A percentile compares a stretch with the other conserved stretches of the same genome.
Evolutionary conservation across 2,329 filamentous ascomycete species (phyloP).

Genomic region (Fusarium pseudograminearum): DNA sequence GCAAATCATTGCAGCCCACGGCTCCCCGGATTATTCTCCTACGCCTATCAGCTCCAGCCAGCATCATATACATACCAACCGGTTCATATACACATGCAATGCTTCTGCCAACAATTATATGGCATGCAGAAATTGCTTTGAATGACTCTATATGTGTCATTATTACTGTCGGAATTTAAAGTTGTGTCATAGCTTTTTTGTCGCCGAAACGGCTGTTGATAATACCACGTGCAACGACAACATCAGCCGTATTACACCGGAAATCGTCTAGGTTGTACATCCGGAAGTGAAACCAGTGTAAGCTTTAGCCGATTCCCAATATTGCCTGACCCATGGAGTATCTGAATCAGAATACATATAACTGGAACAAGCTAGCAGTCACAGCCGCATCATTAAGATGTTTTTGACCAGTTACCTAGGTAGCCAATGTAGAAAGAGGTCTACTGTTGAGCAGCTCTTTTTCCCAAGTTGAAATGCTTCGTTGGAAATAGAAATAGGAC

Average conservation of each 20-base stretch:
- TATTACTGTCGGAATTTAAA: background rate
- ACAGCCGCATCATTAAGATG: background rate
- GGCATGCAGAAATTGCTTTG: background rate
- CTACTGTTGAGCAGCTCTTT: too few species aligned
- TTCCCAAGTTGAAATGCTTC: too few species aligned
- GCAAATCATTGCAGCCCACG: conserved; percentile 39
- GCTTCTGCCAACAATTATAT: background rate
- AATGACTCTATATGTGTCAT: background rate
- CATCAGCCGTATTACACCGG: conserved; percentile 4
- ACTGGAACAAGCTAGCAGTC: background rate
- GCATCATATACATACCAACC: conserved; percentile 23
- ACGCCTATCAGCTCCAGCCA: conserved; percentile 18
- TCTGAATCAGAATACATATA: background rate
- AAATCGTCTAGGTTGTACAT: conserved; percentile 6
- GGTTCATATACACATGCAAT: background rate
- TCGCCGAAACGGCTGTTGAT: background rate
- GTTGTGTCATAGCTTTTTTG: conserved; percentile 2
- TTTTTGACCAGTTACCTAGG: background rate
- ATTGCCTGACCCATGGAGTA: background rate
- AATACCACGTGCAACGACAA: conserved; percentile 5
- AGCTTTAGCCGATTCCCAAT: background rate
- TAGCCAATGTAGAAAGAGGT: background rate
- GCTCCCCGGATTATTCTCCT: conserved; percentile 28
- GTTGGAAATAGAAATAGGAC: too few species aligned
- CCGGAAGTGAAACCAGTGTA: background rate